Base-by-base conservation (phyloP, 1,139 yeast genomes). In the Blastobotrys persicus region DNA sequence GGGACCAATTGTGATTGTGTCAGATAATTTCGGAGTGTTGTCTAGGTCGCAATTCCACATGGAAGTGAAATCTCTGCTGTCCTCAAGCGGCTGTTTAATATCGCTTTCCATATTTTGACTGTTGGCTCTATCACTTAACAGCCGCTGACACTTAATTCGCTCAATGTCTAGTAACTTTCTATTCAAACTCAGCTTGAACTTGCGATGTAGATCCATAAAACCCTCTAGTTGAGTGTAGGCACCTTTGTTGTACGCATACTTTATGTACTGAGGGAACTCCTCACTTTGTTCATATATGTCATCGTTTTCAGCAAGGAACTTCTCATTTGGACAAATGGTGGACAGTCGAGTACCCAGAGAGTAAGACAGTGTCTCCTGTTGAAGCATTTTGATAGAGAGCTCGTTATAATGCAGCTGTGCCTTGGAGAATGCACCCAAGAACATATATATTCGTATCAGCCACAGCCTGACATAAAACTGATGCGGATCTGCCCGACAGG, bases 331-430 rank as follows among this genome's bases (percentile, higher is more conserved):
- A 42, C 57, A 62, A 2, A 71, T 58, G 0, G 80, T 62, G 0
- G 80, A 68, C 18, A 71, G 58, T 45, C 88, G 72, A 0, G 81
- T 73, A 5, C 74, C 63, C 12, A 86, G 62, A 52, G 76, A 73
- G 55, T 85, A 83, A 13, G 83, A 77, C 48, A 89, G 67, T 0
- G 92, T 80, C 62, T 92, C 98, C 54, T 78, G 74, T 66, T 92
- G 98, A 11, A 89, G 69, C 71, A 84, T 84, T 60, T 85, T 87
- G 54, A 89, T 78, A 42, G 81, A 79, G 47, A 92, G 69, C 0
- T 72, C 60, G 5, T 78, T 70, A 62, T 76, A 83, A 48, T 81
- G 79, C 9, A 69, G 69, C 13, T 69, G 59, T 2, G 92, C 82
- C 43, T 71, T 65, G 2, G 76, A 65, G 33, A 73, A 73, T 9